Evolutionary conservation across 768 basidiomycete genomes (phyloP), one percentile per base, ranked within the genome.

Genomic region (Boletus edulis): DNA sequence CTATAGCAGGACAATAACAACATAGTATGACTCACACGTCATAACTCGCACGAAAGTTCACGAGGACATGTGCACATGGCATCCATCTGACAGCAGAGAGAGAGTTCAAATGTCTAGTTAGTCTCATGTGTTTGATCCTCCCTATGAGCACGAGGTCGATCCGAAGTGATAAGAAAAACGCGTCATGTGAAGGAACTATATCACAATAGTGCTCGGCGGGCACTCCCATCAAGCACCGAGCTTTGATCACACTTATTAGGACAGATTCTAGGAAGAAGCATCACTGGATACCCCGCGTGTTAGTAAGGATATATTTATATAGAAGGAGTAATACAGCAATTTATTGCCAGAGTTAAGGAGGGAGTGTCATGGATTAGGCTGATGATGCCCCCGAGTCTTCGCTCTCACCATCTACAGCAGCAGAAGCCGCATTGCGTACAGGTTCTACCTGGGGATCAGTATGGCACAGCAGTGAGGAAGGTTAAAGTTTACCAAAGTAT

Each of bases 401-500:
- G 61, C 82, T 86, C 75, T 86, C 87, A 62, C 78, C 83, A 62
- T 83, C 83, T 49, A 73, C 78, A 63, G 76, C 72, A 41, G 72
- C 75, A 64, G 71, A 65, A 9, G 58, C 69, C 13, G 71, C 68
- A 49, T 78, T 81, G 66, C 86, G 81, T 58, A 90, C 82, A 40
- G 87, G 86, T 67, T 90, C 89, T 91, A 57, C 27, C 42, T 45
- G 31, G 22, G 46, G n/a, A 51, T 62, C 56, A 64, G 58, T 60
- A 45, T 64, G 44, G 57, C 24, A 53, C 40, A 58, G 45, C 51
- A 60, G 46, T 14, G 47, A 49, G 51, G 51, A 48, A 22, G 46
- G 34, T 39, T 34, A 46, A 51, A 20, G 62, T 76, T 56, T 63
- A 91, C 91, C 89, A 67, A 98, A 98, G 75, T 97, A 98, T n/a